Conservation (phyloP, 1,284 basidiomycete genomes). For the Fomitopsis schrenkii region DNA sequence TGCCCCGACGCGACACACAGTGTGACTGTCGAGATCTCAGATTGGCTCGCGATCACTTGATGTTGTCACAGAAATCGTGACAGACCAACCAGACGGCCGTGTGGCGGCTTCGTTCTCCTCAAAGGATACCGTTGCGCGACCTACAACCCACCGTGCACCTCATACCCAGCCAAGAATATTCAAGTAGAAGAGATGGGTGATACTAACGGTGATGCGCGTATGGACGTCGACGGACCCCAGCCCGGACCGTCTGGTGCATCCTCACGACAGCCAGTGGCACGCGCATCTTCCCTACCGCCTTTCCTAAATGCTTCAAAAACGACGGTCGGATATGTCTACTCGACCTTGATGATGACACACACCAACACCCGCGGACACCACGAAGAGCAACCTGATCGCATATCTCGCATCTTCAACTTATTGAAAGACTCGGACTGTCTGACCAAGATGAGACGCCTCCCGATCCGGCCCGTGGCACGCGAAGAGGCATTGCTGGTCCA, state of each 20-base stretch:
- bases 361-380: slow-evolving; percentile 69
- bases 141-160: neutral
- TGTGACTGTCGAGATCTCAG: neutral
- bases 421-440: slow-evolving; percentile 63
- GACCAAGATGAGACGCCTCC: slow-evolving; percentile 74
- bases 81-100: neutral
- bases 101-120: neutral
- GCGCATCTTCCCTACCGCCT: slow-evolving; percentile 17
- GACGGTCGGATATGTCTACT: slow-evolving; percentile 82
- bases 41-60: neutral
- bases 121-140: neutral
- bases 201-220: neutral
- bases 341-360: slow-evolving; percentile 86
- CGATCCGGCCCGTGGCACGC: slow-evolving; percentile 68
- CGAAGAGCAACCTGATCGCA: slow-evolving; percentile 89
- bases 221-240: neutral
- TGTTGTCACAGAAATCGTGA: neutral
- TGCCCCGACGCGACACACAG: neutral
- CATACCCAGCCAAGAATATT: neutral
- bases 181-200: neutral
- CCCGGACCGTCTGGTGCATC: neutral
- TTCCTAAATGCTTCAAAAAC: slow-evolving; percentile 9
- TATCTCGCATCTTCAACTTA: slow-evolving; percentile 72
- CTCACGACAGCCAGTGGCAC: slow-evolving; percentile 2
- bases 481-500: slow-evolving; percentile 90